phyloP scores from a whole-genome alignment of 352 stramenopile species.

The Pythium apleroticum region DNA sequence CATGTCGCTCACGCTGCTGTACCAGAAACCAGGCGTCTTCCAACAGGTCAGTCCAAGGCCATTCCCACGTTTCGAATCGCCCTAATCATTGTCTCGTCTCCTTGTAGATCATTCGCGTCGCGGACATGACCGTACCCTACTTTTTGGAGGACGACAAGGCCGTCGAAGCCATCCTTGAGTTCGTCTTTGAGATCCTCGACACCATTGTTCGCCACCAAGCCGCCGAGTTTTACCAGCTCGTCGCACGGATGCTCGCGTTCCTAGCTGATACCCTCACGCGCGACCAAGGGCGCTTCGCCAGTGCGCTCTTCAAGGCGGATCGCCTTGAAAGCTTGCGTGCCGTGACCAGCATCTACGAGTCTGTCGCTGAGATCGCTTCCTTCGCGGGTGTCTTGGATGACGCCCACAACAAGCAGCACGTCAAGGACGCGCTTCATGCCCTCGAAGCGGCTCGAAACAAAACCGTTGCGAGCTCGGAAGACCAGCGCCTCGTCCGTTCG shows the following conservation, averaged over 20 bases:
- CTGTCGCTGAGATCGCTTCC: conserved; percentile 39
- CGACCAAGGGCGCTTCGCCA: conserved; percentile 34
- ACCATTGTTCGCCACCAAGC: conserved; percentile 64
- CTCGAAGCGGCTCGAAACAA: conserved; percentile 44
- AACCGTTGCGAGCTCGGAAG: conserved; percentile 37
- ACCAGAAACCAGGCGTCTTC: conserved; percentile 59
- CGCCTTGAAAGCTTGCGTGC: conserved; percentile 39
- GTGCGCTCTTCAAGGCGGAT: conserved; percentile 42
- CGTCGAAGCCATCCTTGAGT: conserved; percentile 41
- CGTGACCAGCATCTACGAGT: conserved; percentile 54
- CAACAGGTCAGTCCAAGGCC: conserved; percentile 58
- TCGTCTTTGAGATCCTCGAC: conserved; percentile 69
- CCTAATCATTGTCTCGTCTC: background rate
- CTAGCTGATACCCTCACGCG: conserved; percentile 46
- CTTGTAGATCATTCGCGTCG: conserved; percentile 49
- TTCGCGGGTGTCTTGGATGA: conserved; percentile 46
- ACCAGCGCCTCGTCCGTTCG: conserved; percentile 57
- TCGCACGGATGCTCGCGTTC: conserved; percentile 47
- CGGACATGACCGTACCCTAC: conserved; percentile 56
- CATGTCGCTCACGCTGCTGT: conserved; percentile 68
- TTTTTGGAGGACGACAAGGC: conserved; percentile 35
- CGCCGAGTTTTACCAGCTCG: conserved; percentile 63
- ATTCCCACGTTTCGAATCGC: too few species aligned
- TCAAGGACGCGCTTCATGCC: conserved; percentile 31
- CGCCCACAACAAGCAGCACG: conserved; percentile 29